Percentiles rank a stretch among this genome's conserved stretches.
These are phyloP conservation scores for Singerocomus inundabilis DNA, from an alignment of 1,284 basidiomycete species.

Conservation along the genomic window DNA sequence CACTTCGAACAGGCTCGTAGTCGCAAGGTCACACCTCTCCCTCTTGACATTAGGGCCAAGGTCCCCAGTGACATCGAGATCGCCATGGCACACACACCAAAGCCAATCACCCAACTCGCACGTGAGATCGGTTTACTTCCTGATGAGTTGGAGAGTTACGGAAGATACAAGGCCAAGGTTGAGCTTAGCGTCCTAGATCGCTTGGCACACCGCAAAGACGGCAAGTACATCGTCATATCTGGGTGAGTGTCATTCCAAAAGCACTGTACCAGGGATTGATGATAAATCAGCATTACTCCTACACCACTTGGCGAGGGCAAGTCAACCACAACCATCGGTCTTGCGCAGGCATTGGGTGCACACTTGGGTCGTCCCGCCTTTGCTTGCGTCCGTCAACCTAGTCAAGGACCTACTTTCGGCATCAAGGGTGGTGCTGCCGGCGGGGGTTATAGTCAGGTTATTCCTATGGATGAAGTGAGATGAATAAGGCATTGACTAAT, in stretches of 20 bases:
- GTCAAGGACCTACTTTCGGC: slow-evolving; percentile 98
- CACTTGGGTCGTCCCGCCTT: slow-evolving; percentile 92
- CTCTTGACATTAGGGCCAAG: slow-evolving; percentile 75
- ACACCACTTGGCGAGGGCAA: slow-evolving; percentile 98
- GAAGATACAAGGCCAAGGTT: slow-evolving; percentile 97
- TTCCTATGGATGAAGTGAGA: slow-evolving; percentile 95
- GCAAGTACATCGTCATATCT: slow-evolving; percentile 96
- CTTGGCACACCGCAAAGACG: slow-evolving; percentile 83
- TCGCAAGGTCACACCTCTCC: slow-evolving; percentile 76
- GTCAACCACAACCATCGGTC: slow-evolving; percentile 97
- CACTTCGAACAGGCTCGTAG: slow-evolving; percentile 68
- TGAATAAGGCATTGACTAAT: not conserved
- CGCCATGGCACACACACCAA: slow-evolving; percentile 92
- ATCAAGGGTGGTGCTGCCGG: slow-evolving; percentile 99
- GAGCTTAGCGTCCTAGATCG: slow-evolving; percentile 88
- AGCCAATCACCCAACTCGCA: slow-evolving; percentile 83
- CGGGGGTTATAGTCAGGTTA: slow-evolving; percentile 98
- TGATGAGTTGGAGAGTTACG: slow-evolving; percentile 92
- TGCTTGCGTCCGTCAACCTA: slow-evolving; percentile 98
- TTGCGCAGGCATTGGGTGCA: slow-evolving; percentile 95
- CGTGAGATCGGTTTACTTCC: slow-evolving; percentile 86
- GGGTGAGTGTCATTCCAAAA: slow-evolving; percentile 50
- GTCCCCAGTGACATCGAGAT: slow-evolving; percentile 98
- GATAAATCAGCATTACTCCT: slow-evolving; percentile 78
- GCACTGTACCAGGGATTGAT: not conserved